Evolutionary conservation across 805 yeast genomes (phyloP).

Genomic region (Ascoidea rubescens): DNA sequence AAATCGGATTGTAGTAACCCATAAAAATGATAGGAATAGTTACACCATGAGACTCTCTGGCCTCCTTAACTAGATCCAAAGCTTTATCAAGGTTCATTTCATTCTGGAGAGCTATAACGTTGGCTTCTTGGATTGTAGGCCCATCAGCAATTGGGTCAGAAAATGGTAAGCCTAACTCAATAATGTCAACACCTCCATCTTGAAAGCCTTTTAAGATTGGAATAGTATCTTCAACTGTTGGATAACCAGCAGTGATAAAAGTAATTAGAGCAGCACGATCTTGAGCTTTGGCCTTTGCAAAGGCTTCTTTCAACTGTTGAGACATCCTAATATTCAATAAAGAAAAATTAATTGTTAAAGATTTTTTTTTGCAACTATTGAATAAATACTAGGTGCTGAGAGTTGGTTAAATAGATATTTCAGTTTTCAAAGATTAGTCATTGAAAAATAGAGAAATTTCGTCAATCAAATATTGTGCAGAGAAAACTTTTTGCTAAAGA

Average conservation of each 20-base stretch:
- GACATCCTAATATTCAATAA: not conserved
- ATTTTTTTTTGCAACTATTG: too few species aligned
- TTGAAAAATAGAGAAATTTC: too few species aligned
- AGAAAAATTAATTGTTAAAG: too few species aligned
- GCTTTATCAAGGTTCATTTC: slow-evolving; percentile 63
- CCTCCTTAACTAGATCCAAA: slow-evolving; percentile 56
- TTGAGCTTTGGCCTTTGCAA: not conserved
- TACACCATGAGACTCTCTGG: slow-evolving; percentile 65
- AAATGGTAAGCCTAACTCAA: slow-evolving; percentile 92
- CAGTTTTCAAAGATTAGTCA: too few species aligned
- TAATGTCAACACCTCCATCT: slow-evolving; percentile 89
- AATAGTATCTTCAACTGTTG: slow-evolving; percentile 75
- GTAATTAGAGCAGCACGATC: slow-evolving; percentile 82
- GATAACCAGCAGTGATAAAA: slow-evolving; percentile 90
- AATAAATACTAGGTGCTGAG: too few species aligned
- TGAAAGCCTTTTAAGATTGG: slow-evolving; percentile 81
- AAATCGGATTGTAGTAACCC: slow-evolving; percentile 97
- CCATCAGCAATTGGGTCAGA: slow-evolving; percentile 99
- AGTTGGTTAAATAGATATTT: too few species aligned
- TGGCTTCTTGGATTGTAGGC: slow-evolving; percentile 87
- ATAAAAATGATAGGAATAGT: slow-evolving; percentile 80
- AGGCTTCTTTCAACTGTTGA: not conserved
- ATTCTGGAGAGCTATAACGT: slow-evolving; percentile 67
- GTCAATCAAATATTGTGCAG: too few species aligned
- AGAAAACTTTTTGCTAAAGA: too few species aligned